phyloP scores from a whole-genome alignment of 2,329 filamentous ascomycete genomes.

The Aspergillus spinulosporus region DNA sequence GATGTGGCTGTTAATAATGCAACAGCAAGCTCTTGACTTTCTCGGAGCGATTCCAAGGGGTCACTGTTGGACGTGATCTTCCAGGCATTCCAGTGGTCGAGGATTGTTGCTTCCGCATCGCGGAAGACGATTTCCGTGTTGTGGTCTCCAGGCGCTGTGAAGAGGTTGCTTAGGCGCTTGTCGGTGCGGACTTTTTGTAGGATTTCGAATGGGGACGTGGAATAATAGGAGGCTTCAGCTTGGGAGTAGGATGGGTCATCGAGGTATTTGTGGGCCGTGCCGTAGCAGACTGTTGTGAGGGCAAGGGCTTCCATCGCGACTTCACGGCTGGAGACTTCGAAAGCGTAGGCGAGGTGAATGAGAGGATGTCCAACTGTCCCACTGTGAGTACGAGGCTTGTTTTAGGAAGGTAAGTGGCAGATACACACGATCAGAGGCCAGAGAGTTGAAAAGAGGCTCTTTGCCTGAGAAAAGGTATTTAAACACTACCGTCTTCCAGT shows the following conservation, averaged over 20 bases:
- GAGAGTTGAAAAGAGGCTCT: conserved; percentile 74
- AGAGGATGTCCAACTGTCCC: conserved; percentile 81
- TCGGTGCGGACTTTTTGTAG: conserved; percentile 69
- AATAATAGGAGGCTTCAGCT: conserved; percentile 60
- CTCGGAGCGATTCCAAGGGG: conserved; percentile 71
- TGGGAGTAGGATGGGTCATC: conserved; percentile 69
- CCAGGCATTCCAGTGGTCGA: conserved; percentile 95
- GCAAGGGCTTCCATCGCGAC: conserved; percentile 85
- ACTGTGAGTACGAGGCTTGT: not conserved
- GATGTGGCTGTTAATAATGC: conserved; percentile 43
- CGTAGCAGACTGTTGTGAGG: conserved; percentile 63
- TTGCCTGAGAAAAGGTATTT: conserved; percentile 70
- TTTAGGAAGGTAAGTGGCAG: conserved; percentile 33
- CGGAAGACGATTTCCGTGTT: conserved; percentile 70
- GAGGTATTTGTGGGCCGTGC: conserved; percentile 60
- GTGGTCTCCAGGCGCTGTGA: conserved; percentile 57
- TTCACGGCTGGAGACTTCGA: conserved; percentile 81
- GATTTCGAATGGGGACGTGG: conserved; percentile 67
- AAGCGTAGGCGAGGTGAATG: conserved; percentile 94
- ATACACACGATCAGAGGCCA: conserved; percentile 70
- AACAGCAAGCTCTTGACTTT: conserved; percentile 61
- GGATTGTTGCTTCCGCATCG: conserved; percentile 66
- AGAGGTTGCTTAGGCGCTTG: conserved; percentile 66
- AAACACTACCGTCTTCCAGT: conserved; percentile 76
- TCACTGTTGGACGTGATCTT: conserved; percentile 55